These are phyloP conservation scores for Ganoderma boninense DNA, from an alignment of 1,284 basidiomycete species.

Conservation along the genomic window DNA sequence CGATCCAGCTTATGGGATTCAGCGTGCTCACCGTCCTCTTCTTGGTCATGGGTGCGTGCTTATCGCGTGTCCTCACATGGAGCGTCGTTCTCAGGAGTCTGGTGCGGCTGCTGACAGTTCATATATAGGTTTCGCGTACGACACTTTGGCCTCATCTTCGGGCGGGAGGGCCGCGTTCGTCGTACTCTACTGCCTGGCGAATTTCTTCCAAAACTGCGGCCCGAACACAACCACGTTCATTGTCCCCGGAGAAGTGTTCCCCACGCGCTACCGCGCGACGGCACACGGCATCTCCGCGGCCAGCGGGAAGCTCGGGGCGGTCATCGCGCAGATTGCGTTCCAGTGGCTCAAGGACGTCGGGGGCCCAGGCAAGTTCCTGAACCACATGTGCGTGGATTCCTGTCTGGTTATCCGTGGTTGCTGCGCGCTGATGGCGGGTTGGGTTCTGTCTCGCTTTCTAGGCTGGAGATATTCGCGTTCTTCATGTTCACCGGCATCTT, in stretches of 20 bases:
- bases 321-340: conserved; percentile 85
- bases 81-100: background rate
- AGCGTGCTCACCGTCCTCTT: conserved; percentile 72
- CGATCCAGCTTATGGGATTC: conserved; percentile 85
- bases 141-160: conserved; percentile 65
- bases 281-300: conserved; percentile 89
- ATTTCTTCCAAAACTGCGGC: conserved; percentile 82
- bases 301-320: conserved; percentile 85
- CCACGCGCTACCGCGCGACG: conserved; percentile 86
- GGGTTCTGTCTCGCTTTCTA: conserved; percentile 31
- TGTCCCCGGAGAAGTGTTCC: conserved; percentile 87
- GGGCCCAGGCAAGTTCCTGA: conserved; percentile 65
- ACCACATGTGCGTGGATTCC: conserved; percentile 61
- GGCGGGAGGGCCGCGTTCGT: conserved; percentile 72
- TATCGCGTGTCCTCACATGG: background rate
- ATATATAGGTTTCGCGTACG: conserved; percentile 71
- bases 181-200: conserved; percentile 79
- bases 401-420: background rate
- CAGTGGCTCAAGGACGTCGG: conserved; percentile 74
- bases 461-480: conserved; percentile 75
- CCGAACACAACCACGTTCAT: conserved; percentile 87
- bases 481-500: conserved; percentile 86
- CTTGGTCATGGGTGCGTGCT: conserved; percentile 59
- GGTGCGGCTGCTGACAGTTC: background rate
- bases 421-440: conserved; percentile 18